Evolutionary conservation across 2,329 filamentous ascomycete species (phyloP), one percentile per base, ranked within the genome.

Genomic region (Alternaria gansuensis): DNA sequence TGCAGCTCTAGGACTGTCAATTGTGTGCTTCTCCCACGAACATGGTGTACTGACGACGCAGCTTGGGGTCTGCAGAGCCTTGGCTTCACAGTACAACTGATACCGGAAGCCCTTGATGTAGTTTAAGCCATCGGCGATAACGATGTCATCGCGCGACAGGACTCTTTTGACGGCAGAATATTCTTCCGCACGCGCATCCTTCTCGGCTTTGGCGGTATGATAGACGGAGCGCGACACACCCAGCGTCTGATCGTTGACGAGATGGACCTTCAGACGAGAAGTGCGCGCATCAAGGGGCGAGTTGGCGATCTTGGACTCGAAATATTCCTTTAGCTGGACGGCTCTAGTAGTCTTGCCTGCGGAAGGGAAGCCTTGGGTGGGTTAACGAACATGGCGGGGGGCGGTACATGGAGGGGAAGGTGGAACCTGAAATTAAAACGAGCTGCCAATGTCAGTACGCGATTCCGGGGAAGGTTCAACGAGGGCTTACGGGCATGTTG

Each of bases 101-200:
- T 96, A 96, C 48, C 92, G 84, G 86, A 91, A 95, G 36, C 91
- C 92, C 77, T 95, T 95, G 80, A 96, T 96, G 78, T 95, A 96
- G 78, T 95, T 95, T 60, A 91, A 80, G 1, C 88, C 88, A 74
- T 96, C 91, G 14, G 92, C 85, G 45, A 96, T 86, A 51, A 95
- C 90, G 57, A 96, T 87, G 71, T 92, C 89, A 69, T 87, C 87
- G 56, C 87, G 85, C 60, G 85, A 87, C 29, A 96, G 82, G 48
- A 88, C 84, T 41, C 91, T 84, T 82, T 94, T 94, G 44, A 94
- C 89, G 60, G 91, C 90, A 60, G 85, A 91, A 75, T 90, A 92
- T 54, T 92, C 82, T 40, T 87, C 84, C 2, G 91, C 91, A 26
- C 91, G 87, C 1, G 91, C 91, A 78, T 94, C 90, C 76, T 96